Evolutionary conservation across 345 rosid genomes (phyloP).

Genomic region (Draba incana): DNA sequence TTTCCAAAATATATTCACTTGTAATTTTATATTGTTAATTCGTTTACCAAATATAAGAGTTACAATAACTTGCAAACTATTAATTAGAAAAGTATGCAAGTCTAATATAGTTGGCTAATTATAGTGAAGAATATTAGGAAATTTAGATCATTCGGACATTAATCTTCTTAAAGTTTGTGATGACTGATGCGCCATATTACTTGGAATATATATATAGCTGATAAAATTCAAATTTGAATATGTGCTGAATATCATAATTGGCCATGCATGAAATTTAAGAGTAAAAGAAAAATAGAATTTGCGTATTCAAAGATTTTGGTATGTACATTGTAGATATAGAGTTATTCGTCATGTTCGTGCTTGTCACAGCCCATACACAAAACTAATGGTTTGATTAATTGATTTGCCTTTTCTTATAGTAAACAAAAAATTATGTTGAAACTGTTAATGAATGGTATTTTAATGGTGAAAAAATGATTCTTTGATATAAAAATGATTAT

Average conservation of each 20-base stretch:
- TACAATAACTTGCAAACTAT: neutral
- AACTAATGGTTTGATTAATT: neutral
- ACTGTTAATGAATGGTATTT: neutral
- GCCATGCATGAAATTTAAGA: neutral
- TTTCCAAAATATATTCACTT: neutral
- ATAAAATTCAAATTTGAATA: neutral
- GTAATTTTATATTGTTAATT: constrained; percentile 20
- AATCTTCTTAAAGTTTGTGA: too few relatives aligned
- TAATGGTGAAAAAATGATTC: neutral
- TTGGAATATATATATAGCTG: neutral
- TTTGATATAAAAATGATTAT: neutral
- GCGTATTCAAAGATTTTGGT: too few relatives aligned
- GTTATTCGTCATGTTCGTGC: neutral
- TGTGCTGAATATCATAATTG: neutral
- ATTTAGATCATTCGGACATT: neutral
- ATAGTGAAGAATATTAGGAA: neutral
- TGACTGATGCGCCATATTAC: neutral
- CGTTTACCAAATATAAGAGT: neutral
- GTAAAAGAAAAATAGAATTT: neutral
- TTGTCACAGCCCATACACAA: neutral
- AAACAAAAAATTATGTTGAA: neutral
- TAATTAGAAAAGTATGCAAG: constrained; percentile 7
- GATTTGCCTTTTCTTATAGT: neutral
- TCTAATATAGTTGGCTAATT: constrained; percentile 20
- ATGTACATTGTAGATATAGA: neutral